Evolutionary conservation across 2,329 filamentous ascomycete genomes (phyloP), one percentile per base, ranked within the genome.

Genomic region (Beauveria varroae): DNA sequence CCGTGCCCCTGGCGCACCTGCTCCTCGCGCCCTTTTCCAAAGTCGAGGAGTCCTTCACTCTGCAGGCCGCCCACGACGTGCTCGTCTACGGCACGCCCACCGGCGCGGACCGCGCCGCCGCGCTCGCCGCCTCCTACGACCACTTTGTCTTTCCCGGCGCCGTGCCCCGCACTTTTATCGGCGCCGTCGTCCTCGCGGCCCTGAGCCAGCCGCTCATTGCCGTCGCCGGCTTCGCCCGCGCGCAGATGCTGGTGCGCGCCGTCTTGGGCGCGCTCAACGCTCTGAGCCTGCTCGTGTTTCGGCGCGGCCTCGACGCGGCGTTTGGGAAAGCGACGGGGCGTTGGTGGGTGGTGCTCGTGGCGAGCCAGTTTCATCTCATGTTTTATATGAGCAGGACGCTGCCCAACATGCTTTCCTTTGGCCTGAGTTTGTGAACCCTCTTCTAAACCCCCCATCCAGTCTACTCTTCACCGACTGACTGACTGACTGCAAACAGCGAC

Each of bases 41-140:
- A 74, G 95, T 99, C 63, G 95, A 99, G 74, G 95, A 99, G 75
- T 98, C 93, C 0, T 98, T 99, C 83, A 96, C 96, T 73, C 86
- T 98, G 62, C 95, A 99, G 74, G 95, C 95, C 6, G 84, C 87
- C 3, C 95, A 98, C 74, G 95, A 99, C 73, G 88, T 99, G 41
- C 74, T 96, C 63, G 82, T 84, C 43, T 91, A 95, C 72, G 92
- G 92, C 26, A 85, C 90, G 1, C 90, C 91, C 0, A 81, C 78
- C 1, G 71, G 75, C 22, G 46, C 61, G n/a, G 78, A 87, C 66
- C 72, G 82, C 18, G 70, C 77, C 57, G 72, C 78, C 14, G 81
- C 79, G 44, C 76, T 95, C 18, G 79, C 79, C 18, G 70, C 78
- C 3, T 77, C 84, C 56, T 99, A 96, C 77, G 95, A 99, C 72